phyloP scores from a whole-genome alignment of 208 protist genomes.

The Phytomonas sp. region DNA sequence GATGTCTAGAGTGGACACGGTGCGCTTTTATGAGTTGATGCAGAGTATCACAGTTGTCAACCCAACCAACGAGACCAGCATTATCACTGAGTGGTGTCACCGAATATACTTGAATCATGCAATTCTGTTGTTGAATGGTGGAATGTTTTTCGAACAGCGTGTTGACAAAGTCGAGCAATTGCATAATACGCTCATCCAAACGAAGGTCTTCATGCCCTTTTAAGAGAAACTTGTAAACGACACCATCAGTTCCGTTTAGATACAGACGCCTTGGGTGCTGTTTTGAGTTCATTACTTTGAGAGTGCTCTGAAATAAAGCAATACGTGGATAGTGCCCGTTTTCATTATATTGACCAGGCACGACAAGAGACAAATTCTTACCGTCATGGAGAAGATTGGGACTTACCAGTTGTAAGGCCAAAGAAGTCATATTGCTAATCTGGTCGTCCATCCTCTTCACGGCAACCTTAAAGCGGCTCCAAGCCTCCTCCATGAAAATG shows the following conservation, averaged over 20 bases:
- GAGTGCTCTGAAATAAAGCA: conserved; percentile 64
- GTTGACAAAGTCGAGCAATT: conserved; percentile 99
- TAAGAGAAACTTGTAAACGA: conserved; percentile 97
- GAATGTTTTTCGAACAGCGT: conserved; percentile 95
- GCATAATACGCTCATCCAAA: conserved; percentile 99
- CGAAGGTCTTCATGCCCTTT: conserved; percentile 98
- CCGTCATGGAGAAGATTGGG: conserved; percentile 75
- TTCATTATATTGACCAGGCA: conserved; percentile 96
- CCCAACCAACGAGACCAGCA: conserved; percentile 99
- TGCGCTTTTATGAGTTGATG: conserved; percentile 91
- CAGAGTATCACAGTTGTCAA: conserved; percentile 92
- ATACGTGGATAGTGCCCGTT: conserved; percentile 70
- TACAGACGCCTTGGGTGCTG: conserved; percentile 97
- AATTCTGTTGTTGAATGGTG: conserved; percentile 76
- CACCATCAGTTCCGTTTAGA: conserved; percentile 94
- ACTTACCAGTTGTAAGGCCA: conserved; percentile 95
- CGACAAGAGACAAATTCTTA: conserved; percentile 93
- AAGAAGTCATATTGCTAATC: conserved; percentile 90
- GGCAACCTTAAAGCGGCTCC: conserved; percentile 93
- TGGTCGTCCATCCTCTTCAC: conserved; percentile 95
- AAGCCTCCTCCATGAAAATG: conserved; percentile 93
- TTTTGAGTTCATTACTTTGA: conserved; percentile 97
- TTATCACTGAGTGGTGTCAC: conserved; percentile 98
- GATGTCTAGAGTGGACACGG: conserved; percentile 63
- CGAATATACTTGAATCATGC: conserved; percentile 90